Percentiles rank a stretch among this genome's conserved stretches.
phyloP scores from a whole-genome alignment of 2,329 filamentous ascomycete genomes.

The Penicillium sp. region DNA sequence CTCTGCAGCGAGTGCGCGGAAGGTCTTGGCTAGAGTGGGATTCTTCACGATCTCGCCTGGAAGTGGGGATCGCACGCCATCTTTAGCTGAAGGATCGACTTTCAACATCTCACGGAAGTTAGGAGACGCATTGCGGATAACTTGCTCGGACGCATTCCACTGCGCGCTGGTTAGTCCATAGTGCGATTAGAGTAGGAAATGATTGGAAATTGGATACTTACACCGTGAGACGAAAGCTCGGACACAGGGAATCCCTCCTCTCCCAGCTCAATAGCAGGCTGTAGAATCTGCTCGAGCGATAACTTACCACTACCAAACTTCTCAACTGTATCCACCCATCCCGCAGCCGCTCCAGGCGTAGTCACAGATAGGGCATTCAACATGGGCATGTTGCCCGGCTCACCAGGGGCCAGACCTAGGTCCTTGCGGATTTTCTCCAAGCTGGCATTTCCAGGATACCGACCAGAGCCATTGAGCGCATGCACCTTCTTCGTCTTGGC shows the following conservation, averaged over 20 bases:
- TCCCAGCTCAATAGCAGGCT: constrained; percentile 77
- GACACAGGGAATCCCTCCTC: constrained; percentile 89
- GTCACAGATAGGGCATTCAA: constrained; percentile 77
- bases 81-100: constrained; percentile 62
- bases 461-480: constrained; percentile 90
- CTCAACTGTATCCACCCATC: constrained; percentile 87
- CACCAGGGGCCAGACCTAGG: constrained; percentile 61
- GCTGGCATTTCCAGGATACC: constrained; percentile 66
- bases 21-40: constrained; percentile 74
- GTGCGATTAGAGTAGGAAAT: not conserved
- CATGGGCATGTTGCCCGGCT: constrained; percentile 65
- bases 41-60: constrained; percentile 90
- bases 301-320: constrained; percentile 86
- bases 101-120: constrained; percentile 89
- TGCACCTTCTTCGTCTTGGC: constrained; percentile 76
- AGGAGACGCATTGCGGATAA: constrained; percentile 70
- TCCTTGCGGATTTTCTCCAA: constrained; percentile 68
- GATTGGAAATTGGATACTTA: constrained; percentile 45
- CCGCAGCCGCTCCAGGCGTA: constrained; percentile 84
- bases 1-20: constrained; percentile 70
- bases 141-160: constrained; percentile 68
- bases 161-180: constrained; percentile 36
- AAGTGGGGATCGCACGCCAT: constrained; percentile 70
- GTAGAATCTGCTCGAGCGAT: constrained; percentile 70
- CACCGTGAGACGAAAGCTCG: constrained; percentile 67